These are phyloP conservation scores for Emericellopsis cladophorae DNA, from an alignment of 2,329 filamentous ascomycete genomes.

Conservation along the genomic window DNA sequence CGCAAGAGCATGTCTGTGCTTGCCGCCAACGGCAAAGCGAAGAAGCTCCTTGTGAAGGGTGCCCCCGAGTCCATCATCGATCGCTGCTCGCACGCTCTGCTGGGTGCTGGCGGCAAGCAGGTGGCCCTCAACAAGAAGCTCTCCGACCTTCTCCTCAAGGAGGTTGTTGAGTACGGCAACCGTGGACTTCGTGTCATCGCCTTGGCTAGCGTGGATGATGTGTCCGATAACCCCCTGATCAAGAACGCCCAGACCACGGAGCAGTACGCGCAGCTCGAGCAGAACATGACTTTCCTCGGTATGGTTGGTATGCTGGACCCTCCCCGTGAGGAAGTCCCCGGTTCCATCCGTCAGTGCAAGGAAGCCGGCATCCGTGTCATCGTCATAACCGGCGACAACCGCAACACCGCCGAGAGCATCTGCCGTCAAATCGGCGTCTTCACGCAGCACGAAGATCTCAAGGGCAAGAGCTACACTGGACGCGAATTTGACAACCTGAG, in stretches of 20 bases:
- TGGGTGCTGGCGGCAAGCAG: slow-evolving; percentile 68
- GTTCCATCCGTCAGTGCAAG: slow-evolving; percentile 78
- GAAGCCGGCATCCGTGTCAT: slow-evolving; percentile 92
- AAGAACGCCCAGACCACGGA: slow-evolving; percentile 66
- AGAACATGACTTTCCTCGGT: slow-evolving; percentile 87
- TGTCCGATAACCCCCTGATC: slow-evolving; percentile 57
- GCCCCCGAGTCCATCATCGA: slow-evolving; percentile 91
- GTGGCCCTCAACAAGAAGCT: slow-evolving; percentile 61
- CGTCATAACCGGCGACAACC: slow-evolving; percentile 97
- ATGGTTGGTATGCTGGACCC: slow-evolving; percentile 95
- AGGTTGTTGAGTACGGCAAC: slow-evolving; percentile 84
- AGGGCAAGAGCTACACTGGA: slow-evolving; percentile 88
- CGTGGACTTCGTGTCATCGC: slow-evolving; percentile 90
- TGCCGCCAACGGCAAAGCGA: slow-evolving; percentile 53
- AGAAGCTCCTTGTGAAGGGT: slow-evolving; percentile 89
- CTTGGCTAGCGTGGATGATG: slow-evolving; percentile 70
- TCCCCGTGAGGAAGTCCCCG: slow-evolving; percentile 80
- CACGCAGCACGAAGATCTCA: slow-evolving; percentile 64
- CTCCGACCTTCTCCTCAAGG: slow-evolving; percentile 55
- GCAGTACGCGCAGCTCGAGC: slow-evolving; percentile 80
- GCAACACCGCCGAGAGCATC: slow-evolving; percentile 93
- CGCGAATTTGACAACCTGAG: slow-evolving; percentile 84
- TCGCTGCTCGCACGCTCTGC: slow-evolving; percentile 70
- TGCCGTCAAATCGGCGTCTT: slow-evolving; percentile 97
- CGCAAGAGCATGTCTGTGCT: slow-evolving; percentile 99